Conservation (phyloP, 2,329 filamentous ascomycete species). For the Hansfordia pulvinata region DNA sequence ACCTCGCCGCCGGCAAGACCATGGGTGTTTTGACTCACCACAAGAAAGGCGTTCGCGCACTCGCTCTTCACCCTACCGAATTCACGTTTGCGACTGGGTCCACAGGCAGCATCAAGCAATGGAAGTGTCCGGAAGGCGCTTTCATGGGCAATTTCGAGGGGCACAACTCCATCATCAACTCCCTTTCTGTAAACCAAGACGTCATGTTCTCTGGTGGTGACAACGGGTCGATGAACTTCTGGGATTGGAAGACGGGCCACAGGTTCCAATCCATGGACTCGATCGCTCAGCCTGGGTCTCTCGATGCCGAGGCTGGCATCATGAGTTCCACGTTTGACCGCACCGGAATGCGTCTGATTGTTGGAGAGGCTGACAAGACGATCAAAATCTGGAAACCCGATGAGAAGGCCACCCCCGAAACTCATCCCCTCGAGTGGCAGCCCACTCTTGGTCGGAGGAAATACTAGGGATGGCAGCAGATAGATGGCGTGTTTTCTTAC, state of each 20-base stretch:
- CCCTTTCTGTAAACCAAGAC: slow-evolving; percentile 82
- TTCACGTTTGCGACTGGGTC: slow-evolving; percentile 94
- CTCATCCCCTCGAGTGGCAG: slow-evolving; percentile 86
- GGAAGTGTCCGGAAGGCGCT: slow-evolving; percentile 94
- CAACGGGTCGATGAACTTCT: slow-evolving; percentile 93
- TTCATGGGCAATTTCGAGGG: slow-evolving; percentile 99
- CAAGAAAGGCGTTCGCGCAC: slow-evolving; percentile 86
- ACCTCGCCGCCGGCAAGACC: slow-evolving; percentile 88
- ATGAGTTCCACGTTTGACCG: slow-evolving; percentile 90
- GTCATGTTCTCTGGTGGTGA: slow-evolving; percentile 91
- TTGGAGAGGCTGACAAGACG: slow-evolving; percentile 93
- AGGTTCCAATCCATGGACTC: slow-evolving; percentile 83
- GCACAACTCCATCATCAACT: slow-evolving; percentile 94
- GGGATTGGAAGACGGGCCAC: slow-evolving; percentile 97
- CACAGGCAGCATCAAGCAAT: slow-evolving; percentile 93
- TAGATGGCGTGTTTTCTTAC: no score
- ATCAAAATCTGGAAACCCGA: slow-evolving; percentile 98
- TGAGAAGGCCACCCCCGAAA: slow-evolving; percentile 78
- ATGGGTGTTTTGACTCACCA: slow-evolving; percentile 96
- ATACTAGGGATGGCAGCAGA: slow-evolving; percentile 45
- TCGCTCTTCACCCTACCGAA: slow-evolving; percentile 77
- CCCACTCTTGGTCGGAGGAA: slow-evolving; percentile 67
- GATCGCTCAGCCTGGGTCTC: slow-evolving; percentile 81
- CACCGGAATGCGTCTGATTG: slow-evolving; percentile 79
- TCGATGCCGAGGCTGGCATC: slow-evolving; percentile 88